Conservation (phyloP, 345 rosid genomes). For the Ailanthus altissimus region DNA sequence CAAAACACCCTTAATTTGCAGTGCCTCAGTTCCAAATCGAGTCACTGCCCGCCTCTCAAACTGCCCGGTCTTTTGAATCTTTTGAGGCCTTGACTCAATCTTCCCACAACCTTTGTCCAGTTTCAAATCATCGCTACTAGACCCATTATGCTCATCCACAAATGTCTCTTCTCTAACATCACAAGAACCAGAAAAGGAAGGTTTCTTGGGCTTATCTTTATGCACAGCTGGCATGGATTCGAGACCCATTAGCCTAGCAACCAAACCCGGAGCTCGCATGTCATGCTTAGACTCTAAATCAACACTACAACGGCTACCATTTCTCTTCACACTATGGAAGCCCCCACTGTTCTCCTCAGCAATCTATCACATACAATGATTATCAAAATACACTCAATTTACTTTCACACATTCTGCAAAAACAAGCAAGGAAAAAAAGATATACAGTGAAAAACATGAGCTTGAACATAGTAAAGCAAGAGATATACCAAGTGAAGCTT, state of each 20-base stretch:
- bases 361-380: slow-evolving; percentile 48
- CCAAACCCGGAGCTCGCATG: slow-evolving; percentile 73
- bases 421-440: slow-evolving; percentile 12
- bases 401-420: neutral
- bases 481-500: slow-evolving; percentile 61
- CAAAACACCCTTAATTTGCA: slow-evolving; percentile 74
- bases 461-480: neutral
- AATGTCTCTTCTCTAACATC: slow-evolving; percentile 33
- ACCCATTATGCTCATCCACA: slow-evolving; percentile 16
- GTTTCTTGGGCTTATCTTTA: slow-evolving; percentile 59
- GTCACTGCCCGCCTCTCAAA: slow-evolving; percentile 57
- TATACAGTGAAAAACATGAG: neutral
- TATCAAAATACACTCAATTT: neutral
- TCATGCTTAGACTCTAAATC: slow-evolving; percentile 52
- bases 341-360: slow-evolving; percentile 79
- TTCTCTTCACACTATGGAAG: slow-evolving; percentile 59
- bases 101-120: slow-evolving; percentile 39
- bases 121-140: slow-evolving; percentile 33
- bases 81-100: slow-evolving; percentile 71
- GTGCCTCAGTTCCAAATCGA: slow-evolving; percentile 80
- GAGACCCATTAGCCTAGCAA: slow-evolving; percentile 97
- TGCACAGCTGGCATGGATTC: slow-evolving; percentile 70
- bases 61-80: slow-evolving; percentile 73
- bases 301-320: slow-evolving; percentile 27
- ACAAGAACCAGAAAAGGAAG: slow-evolving; percentile 28